Conservation (phyloP, 768 basidiomycete genomes). For the Cystobasidium onofrii region DNA sequence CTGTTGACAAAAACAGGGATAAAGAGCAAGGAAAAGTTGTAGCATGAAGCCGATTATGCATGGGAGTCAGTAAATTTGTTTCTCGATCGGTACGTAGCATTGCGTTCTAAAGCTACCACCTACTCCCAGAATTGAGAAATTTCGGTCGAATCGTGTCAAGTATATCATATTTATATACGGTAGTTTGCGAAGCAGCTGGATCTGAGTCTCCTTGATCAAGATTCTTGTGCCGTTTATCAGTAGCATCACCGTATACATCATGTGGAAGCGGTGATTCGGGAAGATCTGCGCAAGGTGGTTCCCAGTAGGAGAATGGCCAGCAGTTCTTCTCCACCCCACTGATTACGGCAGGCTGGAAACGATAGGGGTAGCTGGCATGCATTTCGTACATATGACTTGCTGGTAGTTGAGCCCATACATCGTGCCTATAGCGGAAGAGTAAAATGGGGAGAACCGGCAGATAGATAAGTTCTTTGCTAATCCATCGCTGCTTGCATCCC, state of each 20-base stretch:
- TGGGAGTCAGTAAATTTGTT: too few relatives aligned
- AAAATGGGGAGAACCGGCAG: too few relatives aligned
- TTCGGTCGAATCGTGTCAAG: not conserved
- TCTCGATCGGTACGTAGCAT: too few relatives aligned
- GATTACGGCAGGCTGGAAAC: not conserved
- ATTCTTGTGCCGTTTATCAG: not conserved
- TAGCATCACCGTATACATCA: not conserved
- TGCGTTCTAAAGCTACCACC: too few relatives aligned
- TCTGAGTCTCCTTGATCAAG: not conserved
- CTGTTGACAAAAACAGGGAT: too few relatives aligned
- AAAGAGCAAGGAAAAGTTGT: too few relatives aligned
- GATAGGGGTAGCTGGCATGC: not conserved
- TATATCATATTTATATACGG: not conserved
- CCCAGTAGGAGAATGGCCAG: not conserved
- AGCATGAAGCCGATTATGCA: too few relatives aligned
- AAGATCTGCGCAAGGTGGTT: not conserved
- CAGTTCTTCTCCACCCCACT: constrained; percentile 1
- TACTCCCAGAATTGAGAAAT: constrained; percentile 16
- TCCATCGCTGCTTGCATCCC: too few relatives aligned
- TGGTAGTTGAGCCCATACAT: not conserved
- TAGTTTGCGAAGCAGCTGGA: not conserved
- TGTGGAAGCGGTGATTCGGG: not conserved
- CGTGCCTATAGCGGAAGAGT: too few relatives aligned
- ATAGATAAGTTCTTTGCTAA: too few relatives aligned
- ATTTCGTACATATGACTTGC: not conserved